A percentile compares a stretch with the other conserved stretches of the same genome.
Conservation (phyloP, 2,329 filamentous ascomycete species). For the Raffaelea arxii region DNA sequence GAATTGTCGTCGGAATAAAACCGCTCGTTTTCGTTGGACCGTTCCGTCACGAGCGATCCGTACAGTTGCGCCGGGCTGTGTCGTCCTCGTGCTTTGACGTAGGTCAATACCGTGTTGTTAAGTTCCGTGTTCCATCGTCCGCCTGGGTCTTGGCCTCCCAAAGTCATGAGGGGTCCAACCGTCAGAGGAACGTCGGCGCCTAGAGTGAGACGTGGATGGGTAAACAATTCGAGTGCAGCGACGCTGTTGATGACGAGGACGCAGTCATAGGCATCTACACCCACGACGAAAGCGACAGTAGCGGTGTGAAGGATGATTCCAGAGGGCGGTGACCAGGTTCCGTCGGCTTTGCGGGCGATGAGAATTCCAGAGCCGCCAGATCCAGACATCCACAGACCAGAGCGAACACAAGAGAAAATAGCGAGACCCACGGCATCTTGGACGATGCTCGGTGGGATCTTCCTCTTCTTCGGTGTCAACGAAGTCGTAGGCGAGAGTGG, state of each 20-base stretch:
- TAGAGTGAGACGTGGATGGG: constrained; percentile 66
- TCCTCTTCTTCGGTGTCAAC: constrained; percentile 55
- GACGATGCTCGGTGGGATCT: constrained; percentile 79
- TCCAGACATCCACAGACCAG: constrained; percentile 82
- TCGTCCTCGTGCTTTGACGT: constrained; percentile 49
- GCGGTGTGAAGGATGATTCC: constrained; percentile 86
- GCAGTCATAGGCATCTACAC: constrained; percentile 93
- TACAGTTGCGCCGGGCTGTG: constrained; percentile 44
- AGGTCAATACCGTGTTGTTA: constrained; percentile 45
- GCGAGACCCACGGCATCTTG: constrained; percentile 82
- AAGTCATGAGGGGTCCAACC: constrained; percentile 46
- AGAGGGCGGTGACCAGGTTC: constrained; percentile 60
- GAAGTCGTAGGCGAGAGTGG: constrained; percentile 9
- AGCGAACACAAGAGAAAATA: constrained; percentile 93
- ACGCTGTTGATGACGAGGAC: constrained; percentile 87
- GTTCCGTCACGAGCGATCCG: constrained; percentile 47
- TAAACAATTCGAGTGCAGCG: constrained; percentile 75
- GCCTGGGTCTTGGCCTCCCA: constrained; percentile 42
- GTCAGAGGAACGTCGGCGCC: constrained; percentile 16
- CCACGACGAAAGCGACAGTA: constrained; percentile 79
- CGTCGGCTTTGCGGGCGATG: constrained; percentile 73
- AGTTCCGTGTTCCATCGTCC: constrained; percentile 35
- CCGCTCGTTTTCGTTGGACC: constrained; percentile 49
- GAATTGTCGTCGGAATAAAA: constrained; percentile 36
- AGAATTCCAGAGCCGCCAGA: constrained; percentile 84